phyloP scores from a whole-genome alignment of 108 stramenopile species.

The Skeletonema costatum region DNA sequence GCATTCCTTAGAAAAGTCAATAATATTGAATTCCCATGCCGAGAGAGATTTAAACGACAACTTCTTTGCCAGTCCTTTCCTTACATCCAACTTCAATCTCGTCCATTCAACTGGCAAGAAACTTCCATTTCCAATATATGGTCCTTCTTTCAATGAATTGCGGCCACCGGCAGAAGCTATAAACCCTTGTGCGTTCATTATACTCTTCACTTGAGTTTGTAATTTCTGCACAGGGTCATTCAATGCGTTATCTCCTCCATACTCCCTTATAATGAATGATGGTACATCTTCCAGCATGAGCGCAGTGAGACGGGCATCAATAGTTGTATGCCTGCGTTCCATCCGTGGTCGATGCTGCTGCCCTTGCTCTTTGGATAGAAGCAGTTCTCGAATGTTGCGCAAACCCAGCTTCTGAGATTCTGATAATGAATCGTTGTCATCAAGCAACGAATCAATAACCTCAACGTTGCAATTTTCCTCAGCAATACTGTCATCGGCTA shows the following conservation, averaged over 20 bases:
- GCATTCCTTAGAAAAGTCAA: constrained; percentile 23
- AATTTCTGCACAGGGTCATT: background rate
- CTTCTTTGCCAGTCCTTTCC: constrained; percentile 10
- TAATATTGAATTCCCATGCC: constrained; percentile 36
- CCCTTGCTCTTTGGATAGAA: background rate
- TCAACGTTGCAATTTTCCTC: constrained; percentile 7
- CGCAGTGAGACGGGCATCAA: background rate
- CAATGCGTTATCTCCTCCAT: constrained; percentile 1
- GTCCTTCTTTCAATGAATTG: background rate
- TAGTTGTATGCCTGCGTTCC: constrained; percentile 15
- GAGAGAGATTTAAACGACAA: constrained; percentile 18
- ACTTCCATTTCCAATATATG: background rate
- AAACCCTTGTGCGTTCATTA: constrained; percentile 19
- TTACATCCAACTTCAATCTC: constrained; percentile 16
- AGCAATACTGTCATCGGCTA: background rate
- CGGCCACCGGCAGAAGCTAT: background rate
- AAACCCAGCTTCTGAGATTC: constrained; percentile 17
- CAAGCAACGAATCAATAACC: constrained; percentile 22
- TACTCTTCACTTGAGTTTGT: constrained; percentile 17
- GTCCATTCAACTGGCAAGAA: constrained; percentile 44
- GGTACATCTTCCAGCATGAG: constrained; percentile 20
- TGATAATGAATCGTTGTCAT: background rate
- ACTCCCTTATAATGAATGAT: constrained; percentile 23
- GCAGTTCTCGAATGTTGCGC: constrained; percentile 14
- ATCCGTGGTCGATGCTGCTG: constrained; percentile 3